These are phyloP conservation scores for Monilinia fructigena DNA, from an alignment of 2,329 filamentous ascomycete species.

Conservation along the genomic window DNA sequence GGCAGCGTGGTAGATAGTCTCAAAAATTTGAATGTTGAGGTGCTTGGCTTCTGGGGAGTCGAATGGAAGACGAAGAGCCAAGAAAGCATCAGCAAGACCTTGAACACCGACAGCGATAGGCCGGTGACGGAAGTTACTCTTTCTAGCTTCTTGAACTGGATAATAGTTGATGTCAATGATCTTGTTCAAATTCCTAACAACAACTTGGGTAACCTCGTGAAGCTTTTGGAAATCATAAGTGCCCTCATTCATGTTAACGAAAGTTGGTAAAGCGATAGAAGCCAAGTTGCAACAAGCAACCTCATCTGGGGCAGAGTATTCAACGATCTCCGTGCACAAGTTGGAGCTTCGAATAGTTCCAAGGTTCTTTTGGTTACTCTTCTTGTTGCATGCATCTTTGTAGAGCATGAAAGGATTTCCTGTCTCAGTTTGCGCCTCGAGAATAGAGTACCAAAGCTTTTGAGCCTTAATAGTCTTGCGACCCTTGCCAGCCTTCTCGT, in stretches of 20 bases:
- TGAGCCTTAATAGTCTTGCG: slow-evolving; percentile 93
- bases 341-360: slow-evolving; percentile 98
- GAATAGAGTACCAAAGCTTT: slow-evolving; percentile 98
- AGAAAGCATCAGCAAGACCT: slow-evolving; percentile 96
- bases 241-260: slow-evolving; percentile 80
- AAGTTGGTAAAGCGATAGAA: slow-evolving; percentile 87
- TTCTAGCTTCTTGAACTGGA: slow-evolving; percentile 88
- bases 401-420: slow-evolving; percentile 99
- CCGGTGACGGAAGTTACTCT: slow-evolving; percentile 96
- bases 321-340: slow-evolving; percentile 96
- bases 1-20: slow-evolving; percentile 97
- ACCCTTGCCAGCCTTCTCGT: slow-evolving; percentile 83
- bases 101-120: slow-evolving; percentile 96
- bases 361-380: slow-evolving; percentile 99
- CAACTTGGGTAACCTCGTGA: slow-evolving; percentile 88
- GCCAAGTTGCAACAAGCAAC: slow-evolving; percentile 98
- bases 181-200: slow-evolving; percentile 94
- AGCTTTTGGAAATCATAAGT: slow-evolving; percentile 95
- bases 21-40: slow-evolving; percentile 97
- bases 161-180: slow-evolving; percentile 99
- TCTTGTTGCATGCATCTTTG: slow-evolving; percentile 97
- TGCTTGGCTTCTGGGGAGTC: slow-evolving; percentile 92
- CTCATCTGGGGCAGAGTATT: slow-evolving; percentile 96
- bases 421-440: slow-evolving; percentile 98
- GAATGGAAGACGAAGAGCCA: slow-evolving; percentile 93